These are phyloP conservation scores for Eutrema heterophyllum DNA, from an alignment of 345 rosid species.

Conservation along the genomic window DNA sequence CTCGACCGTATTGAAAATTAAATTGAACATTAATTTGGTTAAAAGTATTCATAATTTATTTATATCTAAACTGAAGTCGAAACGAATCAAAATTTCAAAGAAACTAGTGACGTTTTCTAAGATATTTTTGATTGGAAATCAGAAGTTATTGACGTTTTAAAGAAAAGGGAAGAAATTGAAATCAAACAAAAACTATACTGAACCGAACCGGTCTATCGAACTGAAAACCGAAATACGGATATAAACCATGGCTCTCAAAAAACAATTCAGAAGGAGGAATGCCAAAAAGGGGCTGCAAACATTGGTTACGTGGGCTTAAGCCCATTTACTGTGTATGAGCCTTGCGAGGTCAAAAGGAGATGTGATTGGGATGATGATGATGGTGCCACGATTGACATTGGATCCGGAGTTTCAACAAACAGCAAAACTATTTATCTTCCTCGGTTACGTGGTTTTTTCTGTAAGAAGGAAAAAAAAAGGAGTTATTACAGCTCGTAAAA, in stretches of 20 bases:
- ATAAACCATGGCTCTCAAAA: background rate
- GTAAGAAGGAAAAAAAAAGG: background rate
- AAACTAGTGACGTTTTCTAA: no score
- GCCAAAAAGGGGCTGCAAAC: background rate
- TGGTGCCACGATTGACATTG: conserved; percentile 2
- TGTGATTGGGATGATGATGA: background rate
- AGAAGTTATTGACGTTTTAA: no score
- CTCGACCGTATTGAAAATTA: background rate
- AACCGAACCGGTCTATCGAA: background rate
- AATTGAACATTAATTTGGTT: no score
- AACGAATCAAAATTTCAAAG: no score
- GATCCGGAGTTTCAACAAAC: conserved; percentile 5
- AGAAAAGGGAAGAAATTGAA: no score
- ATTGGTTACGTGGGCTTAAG: background rate
- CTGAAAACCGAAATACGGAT: no score
- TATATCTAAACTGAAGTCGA: no score
- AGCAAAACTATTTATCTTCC: background rate
- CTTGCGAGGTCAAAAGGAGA: background rate
- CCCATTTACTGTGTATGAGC: background rate
- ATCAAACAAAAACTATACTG: no score
- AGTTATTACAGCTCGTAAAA: conserved; percentile 19
- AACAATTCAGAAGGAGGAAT: no score
- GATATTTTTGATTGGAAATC: no score
- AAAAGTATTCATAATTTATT: no score
- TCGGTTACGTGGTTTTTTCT: background rate